Base-by-base conservation (phyloP, 1,284 basidiomycete genomes). In the Sporisorium reilianum region DNA sequence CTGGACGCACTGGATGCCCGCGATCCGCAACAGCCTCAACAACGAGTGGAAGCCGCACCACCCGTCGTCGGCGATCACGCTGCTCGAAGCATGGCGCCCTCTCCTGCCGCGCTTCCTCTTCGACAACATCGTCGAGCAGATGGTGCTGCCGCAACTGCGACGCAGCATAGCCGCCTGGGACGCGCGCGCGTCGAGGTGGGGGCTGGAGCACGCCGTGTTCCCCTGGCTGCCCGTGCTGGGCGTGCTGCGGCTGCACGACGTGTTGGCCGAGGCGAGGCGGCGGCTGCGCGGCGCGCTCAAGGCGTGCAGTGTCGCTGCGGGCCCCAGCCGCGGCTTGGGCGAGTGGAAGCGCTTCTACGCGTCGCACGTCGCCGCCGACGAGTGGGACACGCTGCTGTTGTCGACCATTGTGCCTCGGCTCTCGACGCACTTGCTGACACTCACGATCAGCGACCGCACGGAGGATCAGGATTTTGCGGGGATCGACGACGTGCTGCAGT, bases 61-160 rank as follows among this genome's bases (percentile, higher is more conserved):
- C 38, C 90, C 95, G 2, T 87, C 89, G 10, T 89, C 91, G 9
- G 93, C 91, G 5, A 90, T 97, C 32, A 89, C 89, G 40, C 87
- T 99, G 1, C 92, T 95, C 82, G 93, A 97, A 84, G 88, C 90
- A 0, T 99, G 97, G 97, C 89, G 90, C 2, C 88, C 89, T 0
- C 89, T 97, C 56, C 88, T 99, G 1, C 97, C 97, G 0, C 88
- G 88, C 0, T 99, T 98, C 86, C 91, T 99, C 68, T 89, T 89
- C 46, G 96, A 99, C 86, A 99, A 99, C 83, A 87, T 99, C 62
- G 89, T 98, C 61, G 94, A 98, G 80, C 97, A 99, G 85, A 90
- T 99, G 28, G 88, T 99, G 44, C 86, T 99, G 18, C 97, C 97
- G 1, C 97, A 97, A 85, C 88, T 99, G 2, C 89, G 90, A 44